Conservation (phyloP, 768 basidiomycete species). For the Fomitopsis serialis region DNA sequence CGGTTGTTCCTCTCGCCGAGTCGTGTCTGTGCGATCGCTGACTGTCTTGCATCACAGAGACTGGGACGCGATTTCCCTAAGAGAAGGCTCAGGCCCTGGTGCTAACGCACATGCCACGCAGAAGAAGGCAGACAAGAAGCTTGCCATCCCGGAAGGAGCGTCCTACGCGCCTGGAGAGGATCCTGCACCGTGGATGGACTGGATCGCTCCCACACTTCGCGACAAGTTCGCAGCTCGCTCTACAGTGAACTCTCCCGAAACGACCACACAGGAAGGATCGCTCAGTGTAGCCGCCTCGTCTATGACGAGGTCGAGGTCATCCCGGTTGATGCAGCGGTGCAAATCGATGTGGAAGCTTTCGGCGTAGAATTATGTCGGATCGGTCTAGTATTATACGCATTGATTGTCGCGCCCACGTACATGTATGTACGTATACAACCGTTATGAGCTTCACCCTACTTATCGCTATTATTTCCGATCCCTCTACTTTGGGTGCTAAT, state of each 20-base stretch:
- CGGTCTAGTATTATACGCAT: too few species aligned
- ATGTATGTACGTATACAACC: too few species aligned
- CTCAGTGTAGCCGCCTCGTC: background rate
- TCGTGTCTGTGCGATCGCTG: background rate
- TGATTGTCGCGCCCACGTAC: too few species aligned
- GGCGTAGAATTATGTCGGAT: too few species aligned
- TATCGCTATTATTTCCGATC: too few species aligned
- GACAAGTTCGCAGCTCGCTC: background rate
- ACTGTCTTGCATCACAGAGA: background rate
- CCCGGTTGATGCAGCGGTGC: background rate
- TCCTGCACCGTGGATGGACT: background rate
- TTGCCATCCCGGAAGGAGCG: background rate
- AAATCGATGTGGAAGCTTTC: background rate
- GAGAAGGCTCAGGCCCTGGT: background rate
- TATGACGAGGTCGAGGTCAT: background rate
- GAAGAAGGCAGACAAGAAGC: background rate
- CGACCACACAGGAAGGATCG: too few species aligned
- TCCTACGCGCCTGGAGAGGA: background rate
- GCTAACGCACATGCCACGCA: background rate
- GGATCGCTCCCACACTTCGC: background rate
- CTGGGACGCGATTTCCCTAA: background rate
- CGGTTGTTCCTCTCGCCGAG: background rate
- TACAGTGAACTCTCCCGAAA: too few species aligned
- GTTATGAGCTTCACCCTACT: too few species aligned
- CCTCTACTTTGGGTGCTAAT: too few species aligned